Evolutionary conservation across 2,329 filamentous ascomycete species (phyloP).

Genomic region (Xylaria sp.): DNA sequence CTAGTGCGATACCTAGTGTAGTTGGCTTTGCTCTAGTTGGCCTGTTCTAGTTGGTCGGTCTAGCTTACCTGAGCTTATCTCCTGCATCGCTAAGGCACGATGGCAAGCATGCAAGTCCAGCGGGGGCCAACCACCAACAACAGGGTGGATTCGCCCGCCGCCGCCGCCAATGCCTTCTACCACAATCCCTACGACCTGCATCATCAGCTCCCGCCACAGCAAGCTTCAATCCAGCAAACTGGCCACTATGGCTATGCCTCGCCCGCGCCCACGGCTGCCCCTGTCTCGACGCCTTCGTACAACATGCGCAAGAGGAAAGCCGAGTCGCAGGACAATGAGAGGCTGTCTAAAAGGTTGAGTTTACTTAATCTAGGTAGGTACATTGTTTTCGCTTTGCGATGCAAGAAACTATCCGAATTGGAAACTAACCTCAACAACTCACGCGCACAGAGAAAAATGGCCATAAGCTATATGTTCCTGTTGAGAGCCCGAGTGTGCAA

Average conservation of each 20-base stretch:
- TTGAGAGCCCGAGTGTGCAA: slow-evolving; percentile 53
- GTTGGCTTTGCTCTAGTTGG: no score
- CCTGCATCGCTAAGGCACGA: no score
- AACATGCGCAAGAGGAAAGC: slow-evolving; percentile 65
- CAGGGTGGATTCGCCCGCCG: slow-evolving; percentile 22
- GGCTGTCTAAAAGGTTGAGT: slow-evolving; percentile 83
- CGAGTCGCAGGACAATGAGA: slow-evolving; percentile 67
- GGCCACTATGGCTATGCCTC: slow-evolving; percentile 18
- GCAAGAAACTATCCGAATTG: no score
- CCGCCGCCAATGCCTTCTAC: slow-evolving; percentile 16
- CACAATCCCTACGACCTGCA: slow-evolving; percentile 24
- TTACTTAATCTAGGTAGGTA: slow-evolving; percentile 78
- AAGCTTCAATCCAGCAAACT: slow-evolving; percentile 18
- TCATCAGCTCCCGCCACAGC: slow-evolving; percentile 13
- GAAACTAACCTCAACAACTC: slow-evolving; percentile 33
- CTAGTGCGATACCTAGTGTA: neutral
- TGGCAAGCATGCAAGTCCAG: slow-evolving; percentile 34
- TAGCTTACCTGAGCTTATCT: no score
- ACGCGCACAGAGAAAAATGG: slow-evolving; percentile 61
- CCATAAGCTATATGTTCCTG: slow-evolving; percentile 68
- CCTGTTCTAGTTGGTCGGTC: no score
- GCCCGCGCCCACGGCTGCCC: slow-evolving; percentile 34
- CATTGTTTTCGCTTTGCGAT: neutral
- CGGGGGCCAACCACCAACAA: slow-evolving; percentile 31
- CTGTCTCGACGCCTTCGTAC: no score